Evolutionary conservation across 805 yeast genomes (phyloP), one percentile per base, ranked within the genome.

Genomic region (Ogataea zsoltii): DNA sequence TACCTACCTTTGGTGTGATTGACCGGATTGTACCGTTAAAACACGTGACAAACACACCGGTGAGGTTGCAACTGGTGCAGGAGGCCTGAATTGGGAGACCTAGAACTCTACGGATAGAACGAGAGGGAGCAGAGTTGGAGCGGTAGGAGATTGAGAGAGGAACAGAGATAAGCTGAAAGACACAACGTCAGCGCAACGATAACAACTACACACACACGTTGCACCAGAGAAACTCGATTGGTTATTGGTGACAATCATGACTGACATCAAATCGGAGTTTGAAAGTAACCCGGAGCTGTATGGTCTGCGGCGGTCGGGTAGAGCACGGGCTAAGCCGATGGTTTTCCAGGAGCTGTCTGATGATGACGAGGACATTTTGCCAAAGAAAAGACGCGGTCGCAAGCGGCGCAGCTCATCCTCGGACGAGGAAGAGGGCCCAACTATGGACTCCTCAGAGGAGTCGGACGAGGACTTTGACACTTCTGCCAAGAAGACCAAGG

Each of bases 211-310:
- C 7, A 21, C 7, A 21, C 25, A 21, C 25, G 31, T n/a, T 28
- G 28, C 32, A 29, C 32, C 7, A 14, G 14, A 29, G 32, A 11
- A 25, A 25, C 28, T 7, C 11, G 28, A 7, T 7, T 11, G 28
- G 28, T 25, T 25, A 25, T 25, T 25, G 28, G 28, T 11, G 28
- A 11, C 28, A 18, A 19, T 57, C 60, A 48, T 58, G 13, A 39
- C 52, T 9, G 59, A 49, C 29, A 50, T 62, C 14, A 50, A 53
- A 25, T 45, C 58, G 6, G 90, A 83, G 48, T 77, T 83, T 14
- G 71, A 78, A 44, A 76, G 71, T 41, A 82, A 86, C 61, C 95
- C 96, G 1, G 95, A 85, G 60, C 71, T 87, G n/a, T 87, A 87
- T 56, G 96, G 96, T 1, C 71, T 87, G 44, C 78, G 96, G 66